Evolutionary conservation across 495 filamentous ascomycete species (phyloP).

Genomic region (Penicillium canariense): DNA sequence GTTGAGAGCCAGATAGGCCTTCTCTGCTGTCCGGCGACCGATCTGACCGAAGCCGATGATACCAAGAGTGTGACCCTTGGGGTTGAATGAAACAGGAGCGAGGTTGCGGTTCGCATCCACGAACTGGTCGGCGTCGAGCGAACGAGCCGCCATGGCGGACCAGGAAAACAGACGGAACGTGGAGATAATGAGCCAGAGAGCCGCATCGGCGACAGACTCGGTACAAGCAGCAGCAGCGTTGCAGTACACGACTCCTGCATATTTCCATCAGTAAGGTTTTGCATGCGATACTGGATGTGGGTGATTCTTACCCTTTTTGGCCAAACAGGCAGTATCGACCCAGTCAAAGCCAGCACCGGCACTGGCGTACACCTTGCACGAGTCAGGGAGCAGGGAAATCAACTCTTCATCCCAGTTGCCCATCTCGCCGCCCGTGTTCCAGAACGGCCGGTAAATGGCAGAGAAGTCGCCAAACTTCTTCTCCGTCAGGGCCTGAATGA

Average conservation of each 20-base stretch:
- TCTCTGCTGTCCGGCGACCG: slow-evolving; percentile 63
- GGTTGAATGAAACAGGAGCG: slow-evolving; percentile 56
- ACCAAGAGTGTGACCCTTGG: slow-evolving; percentile 44
- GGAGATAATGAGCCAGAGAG: slow-evolving; percentile 60
- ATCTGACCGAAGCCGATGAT: slow-evolving; percentile 70
- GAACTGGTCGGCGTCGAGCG: slow-evolving; percentile 41
- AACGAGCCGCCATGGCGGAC: slow-evolving; percentile 50
- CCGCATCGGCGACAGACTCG: slow-evolving; percentile 61
- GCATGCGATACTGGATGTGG: background rate
- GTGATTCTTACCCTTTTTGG: slow-evolving; percentile 59
- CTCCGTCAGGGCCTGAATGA: slow-evolving; percentile 62
- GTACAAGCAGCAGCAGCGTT: slow-evolving; percentile 67
- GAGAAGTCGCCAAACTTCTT: slow-evolving; percentile 67
- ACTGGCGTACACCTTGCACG: slow-evolving; percentile 66
- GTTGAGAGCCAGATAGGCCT: slow-evolving; percentile 56
- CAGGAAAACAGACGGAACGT: slow-evolving; percentile 64
- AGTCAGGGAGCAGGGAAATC: slow-evolving; percentile 60
- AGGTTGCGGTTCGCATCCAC: slow-evolving; percentile 55
- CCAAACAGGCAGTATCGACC: slow-evolving; percentile 68
- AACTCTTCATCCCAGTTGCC: slow-evolving; percentile 72
- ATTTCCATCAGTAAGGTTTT: background rate
- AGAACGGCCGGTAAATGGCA: slow-evolving; percentile 74
- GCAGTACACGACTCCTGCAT: slow-evolving; percentile 65
- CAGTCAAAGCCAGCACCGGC: slow-evolving; percentile 78
- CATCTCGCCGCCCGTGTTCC: slow-evolving; percentile 79